Base-by-base conservation (phyloP, 2,329 filamentous ascomycete genomes). In the Ilyonectria destructans region DNA sequence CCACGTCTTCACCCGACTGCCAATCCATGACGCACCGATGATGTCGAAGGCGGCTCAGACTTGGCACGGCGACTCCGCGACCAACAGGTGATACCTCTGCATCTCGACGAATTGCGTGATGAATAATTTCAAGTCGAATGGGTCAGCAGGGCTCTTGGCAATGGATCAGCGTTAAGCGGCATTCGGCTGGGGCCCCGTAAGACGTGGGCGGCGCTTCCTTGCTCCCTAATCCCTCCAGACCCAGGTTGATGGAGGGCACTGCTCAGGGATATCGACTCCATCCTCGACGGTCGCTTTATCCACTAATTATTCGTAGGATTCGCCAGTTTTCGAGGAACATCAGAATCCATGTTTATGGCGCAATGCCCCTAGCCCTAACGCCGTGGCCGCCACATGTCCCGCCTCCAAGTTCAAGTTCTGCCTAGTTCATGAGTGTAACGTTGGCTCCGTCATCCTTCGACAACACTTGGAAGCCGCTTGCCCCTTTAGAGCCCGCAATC, bases 311-410 rank as follows among this genome's bases (percentile, higher is more conserved):
- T n/a, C 12, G 49, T 19, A n/a, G 29, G 17, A 54, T 35, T 54
- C 29, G 10, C 7, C 26, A 6, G 15, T 26, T 17, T 51, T 51
- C 29, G 29, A 59, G 17, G 49, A 67, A 59, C 51, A 60, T 68
- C 61, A 46, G 6, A 59, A 63, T 51, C 69, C 67, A 55, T 62
- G 67, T 68, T 65, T 63, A 71, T 69, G 58, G 69, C 69, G 62
- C 66, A 71, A 61, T 59, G 4, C 17, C 17, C 21, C 55, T 51
- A 43, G 40, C 17, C 33, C n/a, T 19, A 45, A 58, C 21, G 56
- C 49, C 46, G 31, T 40, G 26, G 43, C 63, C 49, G 29, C 62
- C 51, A 45, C 29, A 61, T 51, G 61, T 51, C 40, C 58, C 26
- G 65, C 33, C 54, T 31, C 19, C 46, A 23, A 49, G 46, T 31